Conservation (phyloP, 495 filamentous ascomycete species). For the Neurospora terricola region DNA sequence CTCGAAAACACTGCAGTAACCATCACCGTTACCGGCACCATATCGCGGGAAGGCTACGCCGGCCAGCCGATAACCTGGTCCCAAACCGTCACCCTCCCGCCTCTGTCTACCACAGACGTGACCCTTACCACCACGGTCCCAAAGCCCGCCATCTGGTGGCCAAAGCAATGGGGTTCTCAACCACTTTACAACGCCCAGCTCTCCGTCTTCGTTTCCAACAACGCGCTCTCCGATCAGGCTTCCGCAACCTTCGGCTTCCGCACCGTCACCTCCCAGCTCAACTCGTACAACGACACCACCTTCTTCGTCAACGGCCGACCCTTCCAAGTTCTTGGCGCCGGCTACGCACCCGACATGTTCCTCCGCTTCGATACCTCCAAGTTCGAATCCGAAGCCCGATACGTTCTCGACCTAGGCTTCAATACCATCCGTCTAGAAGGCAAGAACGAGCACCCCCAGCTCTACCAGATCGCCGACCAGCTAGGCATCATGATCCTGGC, state of each 20-base stretch:
- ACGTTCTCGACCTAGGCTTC: conserved; percentile 48
- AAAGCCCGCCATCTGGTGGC: conserved; percentile 39
- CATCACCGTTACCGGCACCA: conserved; percentile 28
- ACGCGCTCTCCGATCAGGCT: conserved; percentile 34
- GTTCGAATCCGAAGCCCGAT: conserved; percentile 35
- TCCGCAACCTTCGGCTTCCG: conserved; percentile 44
- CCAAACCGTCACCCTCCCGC: conserved; percentile 27
- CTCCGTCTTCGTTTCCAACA: conserved; percentile 24
- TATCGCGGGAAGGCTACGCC: conserved; percentile 20
- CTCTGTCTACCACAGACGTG: conserved; percentile 26
- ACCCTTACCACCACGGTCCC: conserved; percentile 27
- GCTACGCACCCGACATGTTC: conserved; percentile 54
- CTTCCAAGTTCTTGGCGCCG: conserved; percentile 51
- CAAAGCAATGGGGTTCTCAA: conserved; percentile 38
- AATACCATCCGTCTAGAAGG: conserved; percentile 57
- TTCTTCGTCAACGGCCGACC: conserved; percentile 47
- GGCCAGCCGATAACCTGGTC: conserved; percentile 14
- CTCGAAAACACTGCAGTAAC: conserved; percentile 27
- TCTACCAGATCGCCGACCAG: conserved; percentile 48
- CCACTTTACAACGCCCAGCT: conserved; percentile 33
- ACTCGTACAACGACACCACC: conserved; percentile 41
- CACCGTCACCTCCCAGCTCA: conserved; percentile 40
- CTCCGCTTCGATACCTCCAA: conserved; percentile 41
- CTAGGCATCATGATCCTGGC: conserved; percentile 53
- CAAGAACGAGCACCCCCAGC: conserved; percentile 52